Conservation (phyloP, 768 basidiomycete genomes). For the Cyathus striatus region DNA sequence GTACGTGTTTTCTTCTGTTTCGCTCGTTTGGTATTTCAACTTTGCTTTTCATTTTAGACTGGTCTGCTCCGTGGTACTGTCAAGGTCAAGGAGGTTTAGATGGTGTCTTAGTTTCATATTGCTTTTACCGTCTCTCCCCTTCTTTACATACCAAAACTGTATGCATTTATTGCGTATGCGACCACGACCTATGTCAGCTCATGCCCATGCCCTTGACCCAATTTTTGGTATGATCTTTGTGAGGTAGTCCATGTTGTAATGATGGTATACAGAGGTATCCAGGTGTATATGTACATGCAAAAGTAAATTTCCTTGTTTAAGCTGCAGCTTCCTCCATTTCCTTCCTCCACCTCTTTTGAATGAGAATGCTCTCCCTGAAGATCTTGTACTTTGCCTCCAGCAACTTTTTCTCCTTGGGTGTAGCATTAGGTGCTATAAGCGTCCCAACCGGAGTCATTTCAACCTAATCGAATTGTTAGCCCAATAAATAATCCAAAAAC, state of each 20-base stretch:
- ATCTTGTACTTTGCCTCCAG: constrained; percentile 92
- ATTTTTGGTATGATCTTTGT: too few species aligned
- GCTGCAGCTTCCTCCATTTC: constrained; percentile 53
- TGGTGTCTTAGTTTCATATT: too few species aligned
- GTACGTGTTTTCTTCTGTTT: constrained; percentile 40
- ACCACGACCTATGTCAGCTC: too few species aligned
- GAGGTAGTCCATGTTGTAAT: too few species aligned
- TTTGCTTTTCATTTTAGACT: constrained; percentile 47
- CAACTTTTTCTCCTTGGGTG: constrained; percentile 61
- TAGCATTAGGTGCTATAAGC: constrained; percentile 60
- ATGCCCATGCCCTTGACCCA: too few species aligned
- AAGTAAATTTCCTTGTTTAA: too few species aligned
- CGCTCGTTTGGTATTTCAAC: not conserved
- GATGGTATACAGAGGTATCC: too few species aligned
- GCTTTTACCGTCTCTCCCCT: too few species aligned
- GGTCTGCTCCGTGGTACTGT: constrained; percentile 98
- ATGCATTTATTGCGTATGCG: too few species aligned
- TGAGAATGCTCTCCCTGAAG: constrained; percentile 82
- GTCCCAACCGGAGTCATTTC: constrained; percentile 90
- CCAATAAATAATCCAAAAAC: not conserved
- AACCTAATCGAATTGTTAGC: constrained; percentile 41
- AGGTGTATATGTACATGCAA: too few species aligned
- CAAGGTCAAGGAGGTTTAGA: constrained; percentile 92
- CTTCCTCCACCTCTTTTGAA: constrained; percentile 83
- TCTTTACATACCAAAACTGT: too few species aligned